Percentiles rank a stretch among this genome's conserved stretches.
Conservation (phyloP, 108 stramenopile species). For the Cyclotella cryptica region DNA sequence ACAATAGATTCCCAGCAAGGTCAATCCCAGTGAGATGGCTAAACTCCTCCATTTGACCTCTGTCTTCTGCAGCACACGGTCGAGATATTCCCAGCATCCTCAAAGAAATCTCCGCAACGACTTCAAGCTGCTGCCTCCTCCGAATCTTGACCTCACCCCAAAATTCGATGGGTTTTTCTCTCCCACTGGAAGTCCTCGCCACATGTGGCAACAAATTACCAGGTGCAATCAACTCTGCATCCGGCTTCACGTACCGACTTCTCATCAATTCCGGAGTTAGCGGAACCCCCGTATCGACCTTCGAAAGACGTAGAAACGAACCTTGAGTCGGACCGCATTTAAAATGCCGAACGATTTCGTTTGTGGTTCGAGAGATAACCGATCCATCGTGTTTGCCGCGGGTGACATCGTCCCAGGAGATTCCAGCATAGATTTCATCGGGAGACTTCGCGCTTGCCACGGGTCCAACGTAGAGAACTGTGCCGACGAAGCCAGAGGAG, state of each 20-base stretch:
- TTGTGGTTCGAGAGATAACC: slow-evolving; percentile 78
- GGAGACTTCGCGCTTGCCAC: slow-evolving; percentile 87
- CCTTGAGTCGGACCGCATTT: slow-evolving; percentile 70
- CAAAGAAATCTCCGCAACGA: slow-evolving; percentile 73
- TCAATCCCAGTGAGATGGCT: slow-evolving; percentile 78
- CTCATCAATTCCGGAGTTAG: slow-evolving; percentile 60
- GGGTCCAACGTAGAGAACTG: slow-evolving; percentile 87
- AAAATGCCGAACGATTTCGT: slow-evolving; percentile 82
- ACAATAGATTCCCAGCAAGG: slow-evolving; percentile 83
- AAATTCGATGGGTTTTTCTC: slow-evolving; percentile 87
- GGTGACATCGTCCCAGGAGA: slow-evolving; percentile 85
- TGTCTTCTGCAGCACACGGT: slow-evolving; percentile 41
- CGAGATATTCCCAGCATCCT: slow-evolving; percentile 76
- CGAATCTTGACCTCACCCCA: slow-evolving; percentile 83
- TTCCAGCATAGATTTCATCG: slow-evolving; percentile 82
- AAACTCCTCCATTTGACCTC: slow-evolving; percentile 38
- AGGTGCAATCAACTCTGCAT: slow-evolving; percentile 82
- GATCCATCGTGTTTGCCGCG: slow-evolving; percentile 92
- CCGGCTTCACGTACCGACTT: slow-evolving; percentile 68
- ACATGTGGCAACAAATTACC: slow-evolving; percentile 83
- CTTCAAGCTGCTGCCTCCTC: slow-evolving; percentile 74
- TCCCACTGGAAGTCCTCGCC: slow-evolving; percentile 74
- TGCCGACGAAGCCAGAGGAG: slow-evolving; percentile 82
- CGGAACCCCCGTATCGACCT: slow-evolving; percentile 69
- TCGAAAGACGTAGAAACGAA: slow-evolving; percentile 71